These are phyloP conservation scores for Suillus alpinus DNA, from an alignment of 768 basidiomycete genomes.

Conservation along the genomic window DNA sequence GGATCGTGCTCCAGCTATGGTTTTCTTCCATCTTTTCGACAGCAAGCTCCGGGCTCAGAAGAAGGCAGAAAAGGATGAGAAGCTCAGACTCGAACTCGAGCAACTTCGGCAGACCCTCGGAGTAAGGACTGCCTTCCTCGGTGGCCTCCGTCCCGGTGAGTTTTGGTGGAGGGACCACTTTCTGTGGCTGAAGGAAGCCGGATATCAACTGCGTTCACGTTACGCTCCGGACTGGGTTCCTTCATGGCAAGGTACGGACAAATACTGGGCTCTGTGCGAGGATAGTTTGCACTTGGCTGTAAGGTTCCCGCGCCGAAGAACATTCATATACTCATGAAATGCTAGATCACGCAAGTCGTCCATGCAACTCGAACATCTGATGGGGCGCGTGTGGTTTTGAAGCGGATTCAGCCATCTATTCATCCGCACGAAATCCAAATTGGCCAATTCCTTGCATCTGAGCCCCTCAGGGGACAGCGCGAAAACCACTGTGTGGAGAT, in stretches of 20 bases:
- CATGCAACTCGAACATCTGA: slow-evolving; percentile 26
- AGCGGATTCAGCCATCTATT: slow-evolving; percentile 11
- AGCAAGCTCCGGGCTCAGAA: too few species aligned
- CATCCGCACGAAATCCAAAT: slow-evolving; percentile 18
- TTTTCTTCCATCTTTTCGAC: too few species aligned
- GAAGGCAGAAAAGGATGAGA: too few species aligned
- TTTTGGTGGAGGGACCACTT: slow-evolving; percentile 19
- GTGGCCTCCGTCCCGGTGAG: background rate
- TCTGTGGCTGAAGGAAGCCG: slow-evolving; percentile 26
- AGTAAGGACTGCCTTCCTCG: too few species aligned
- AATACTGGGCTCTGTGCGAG: background rate
- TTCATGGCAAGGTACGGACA: slow-evolving; percentile 25
- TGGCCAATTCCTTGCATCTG: slow-evolving; percentile 11
- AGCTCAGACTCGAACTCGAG: too few species aligned
- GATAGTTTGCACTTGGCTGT: slow-evolving; percentile 2
- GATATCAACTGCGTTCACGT: slow-evolving; percentile 29
- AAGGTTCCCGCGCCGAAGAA: slow-evolving; percentile 20
- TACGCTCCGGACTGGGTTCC: slow-evolving; percentile 33
- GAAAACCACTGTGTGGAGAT: slow-evolving; percentile 20
- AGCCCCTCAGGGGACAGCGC: background rate
- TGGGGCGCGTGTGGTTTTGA: slow-evolving; percentile 27
- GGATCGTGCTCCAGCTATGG: too few species aligned
- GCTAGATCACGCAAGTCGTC: slow-evolving; percentile 11
- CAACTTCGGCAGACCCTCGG: too few species aligned
- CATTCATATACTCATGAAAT: slow-evolving; percentile 13